Evolutionary conservation across 306 rosid genomes (phyloP).

Genomic region (Castanea mollissima): DNA sequence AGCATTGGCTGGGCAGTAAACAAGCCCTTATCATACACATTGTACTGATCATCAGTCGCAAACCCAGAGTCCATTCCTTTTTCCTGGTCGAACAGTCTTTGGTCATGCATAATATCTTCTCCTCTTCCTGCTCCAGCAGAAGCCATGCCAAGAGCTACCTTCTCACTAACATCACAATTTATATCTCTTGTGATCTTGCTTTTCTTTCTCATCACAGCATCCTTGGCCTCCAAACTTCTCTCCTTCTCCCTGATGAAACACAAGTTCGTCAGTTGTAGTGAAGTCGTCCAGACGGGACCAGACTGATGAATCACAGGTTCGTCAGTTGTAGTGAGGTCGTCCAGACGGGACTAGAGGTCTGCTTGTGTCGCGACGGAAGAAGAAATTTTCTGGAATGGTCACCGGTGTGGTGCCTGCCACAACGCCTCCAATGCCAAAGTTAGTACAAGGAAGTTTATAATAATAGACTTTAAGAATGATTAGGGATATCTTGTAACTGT

Average conservation of each 20-base stretch:
- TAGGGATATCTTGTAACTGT: too few relatives aligned
- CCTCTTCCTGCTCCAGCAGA: conserved; percentile 63
- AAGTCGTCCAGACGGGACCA: too few relatives aligned
- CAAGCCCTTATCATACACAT: conserved; percentile 80
- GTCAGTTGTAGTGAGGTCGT: too few relatives aligned
- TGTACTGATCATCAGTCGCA: conserved; percentile 84
- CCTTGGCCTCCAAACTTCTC: conserved; percentile 88
- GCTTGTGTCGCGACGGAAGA: too few relatives aligned
- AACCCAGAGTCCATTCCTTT: conserved; percentile 92
- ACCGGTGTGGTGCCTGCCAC: too few relatives aligned
- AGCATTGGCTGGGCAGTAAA: conserved; percentile 78
- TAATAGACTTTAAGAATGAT: too few relatives aligned
- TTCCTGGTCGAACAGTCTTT: conserved; percentile 92
- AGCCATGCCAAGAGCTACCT: conserved; percentile 95
- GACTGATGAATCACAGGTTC: too few relatives aligned
- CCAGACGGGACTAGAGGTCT: too few relatives aligned
- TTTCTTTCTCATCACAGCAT: conserved; percentile 74
- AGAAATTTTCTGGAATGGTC: too few relatives aligned
- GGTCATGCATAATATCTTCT: conserved; percentile 84
- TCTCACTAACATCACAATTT: conserved; percentile 91
- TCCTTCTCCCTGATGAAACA: conserved; percentile 97
- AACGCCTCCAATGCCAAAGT: too few relatives aligned
- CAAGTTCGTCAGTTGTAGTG: too few relatives aligned
- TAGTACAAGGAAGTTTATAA: too few relatives aligned
- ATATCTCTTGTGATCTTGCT: conserved; percentile 91